Base-by-base conservation (phyloP, 225 moss, liverwort and hornwort species). In the Marchantia paleacea region DNA sequence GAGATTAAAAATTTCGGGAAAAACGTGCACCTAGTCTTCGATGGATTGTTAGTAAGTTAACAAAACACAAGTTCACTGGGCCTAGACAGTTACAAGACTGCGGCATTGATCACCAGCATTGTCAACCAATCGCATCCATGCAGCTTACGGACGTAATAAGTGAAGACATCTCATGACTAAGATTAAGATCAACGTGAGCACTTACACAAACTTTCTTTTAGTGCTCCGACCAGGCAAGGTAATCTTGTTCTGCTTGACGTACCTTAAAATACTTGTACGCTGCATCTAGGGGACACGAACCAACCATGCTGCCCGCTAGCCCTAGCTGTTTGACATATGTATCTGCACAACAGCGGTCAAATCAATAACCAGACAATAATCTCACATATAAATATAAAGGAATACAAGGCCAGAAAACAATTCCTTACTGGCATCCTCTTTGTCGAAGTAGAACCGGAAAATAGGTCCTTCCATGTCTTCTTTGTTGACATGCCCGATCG, bases 401-500 rank as follows among this genome's bases (percentile, higher is more conserved):
- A 14, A 58, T 18, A 58, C 58, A 58, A 65, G 65, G 65, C 65
- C n/a, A 55, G 12, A 13, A 74, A 30, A 14, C 7, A 26, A 78
- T n/a, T 25, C 3, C 78, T 25, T 84, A 87, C 87, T 84, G 25
- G 97, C 97, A 49, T 97, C 93, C 10, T 92, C 92, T 72, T 88
- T 93, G 84, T 93, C 90, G 79, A 97, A 97, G 73, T 97, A 97
- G 82, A 97, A 97, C 19, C 95, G 87, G 70, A 97, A 97, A 39
- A 97, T 91, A 14, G 97, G 94, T 69, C 97, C 94, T 49, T 90
- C 89, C 82, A 88, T 86, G 30, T 92, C 95, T 60, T 97, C 97
- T 31, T 88, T 89, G 67, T 93, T 90, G 29, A 91, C 77, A 72
- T 86, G 51, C 62, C 86, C 82, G 71, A 89, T 80, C 28, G 88